Evolutionary conservation across 225 moss, liverwort and hornwort species (phyloP).

Genomic region (Marchantia paleacea): DNA sequence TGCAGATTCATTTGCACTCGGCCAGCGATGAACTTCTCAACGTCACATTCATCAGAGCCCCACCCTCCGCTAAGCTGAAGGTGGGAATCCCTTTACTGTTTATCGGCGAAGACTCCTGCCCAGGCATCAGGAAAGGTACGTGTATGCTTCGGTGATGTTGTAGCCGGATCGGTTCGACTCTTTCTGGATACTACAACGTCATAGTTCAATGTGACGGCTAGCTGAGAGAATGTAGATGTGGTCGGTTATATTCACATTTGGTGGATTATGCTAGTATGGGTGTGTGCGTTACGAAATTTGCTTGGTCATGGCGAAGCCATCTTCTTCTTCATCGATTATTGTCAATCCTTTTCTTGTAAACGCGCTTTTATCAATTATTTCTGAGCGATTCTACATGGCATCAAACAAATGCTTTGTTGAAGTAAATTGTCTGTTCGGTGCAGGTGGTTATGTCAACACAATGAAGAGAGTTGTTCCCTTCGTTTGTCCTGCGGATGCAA

Average conservation of each 20-base stretch:
- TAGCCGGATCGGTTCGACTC: background rate
- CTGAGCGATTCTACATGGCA: background rate
- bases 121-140: constrained; percentile 72
- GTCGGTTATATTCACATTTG: too few species aligned
- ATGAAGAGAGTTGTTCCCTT: constrained; percentile 71
- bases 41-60: constrained; percentile 82
- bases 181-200: too few species aligned
- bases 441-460: constrained; percentile 86
- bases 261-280: too few species aligned
- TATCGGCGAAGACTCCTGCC: constrained; percentile 88
- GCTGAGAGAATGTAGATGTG: too few species aligned
- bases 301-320: too few species aligned
- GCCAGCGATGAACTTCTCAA: constrained; percentile 72
- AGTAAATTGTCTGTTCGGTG: background rate
- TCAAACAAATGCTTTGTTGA: background rate
- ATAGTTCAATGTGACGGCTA: too few species aligned
- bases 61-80: constrained; percentile 58
- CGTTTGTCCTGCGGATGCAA: constrained; percentile 65
- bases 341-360: too few species aligned
- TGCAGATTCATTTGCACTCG: constrained; percentile 68
- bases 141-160: background rate
- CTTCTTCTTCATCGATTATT: too few species aligned
- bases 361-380: background rate
- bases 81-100: constrained; percentile 82
- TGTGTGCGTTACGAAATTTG: too few species aligned